Evolutionary conservation across 2,329 filamentous ascomycete genomes (phyloP), one percentile per base, ranked within the genome.

Genomic region (Allantophomopsis lycopodina): DNA sequence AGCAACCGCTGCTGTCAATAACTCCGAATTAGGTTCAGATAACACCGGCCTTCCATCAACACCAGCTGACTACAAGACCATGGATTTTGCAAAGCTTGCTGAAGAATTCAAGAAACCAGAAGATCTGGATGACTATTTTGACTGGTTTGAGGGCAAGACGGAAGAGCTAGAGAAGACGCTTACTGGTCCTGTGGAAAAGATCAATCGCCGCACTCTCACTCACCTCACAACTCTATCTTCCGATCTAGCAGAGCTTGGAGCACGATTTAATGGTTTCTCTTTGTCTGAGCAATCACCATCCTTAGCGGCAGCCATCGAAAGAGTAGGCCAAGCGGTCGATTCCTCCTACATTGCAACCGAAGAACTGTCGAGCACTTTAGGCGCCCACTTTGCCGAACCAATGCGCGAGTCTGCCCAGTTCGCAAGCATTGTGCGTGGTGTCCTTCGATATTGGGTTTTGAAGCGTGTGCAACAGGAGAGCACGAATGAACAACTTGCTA

Each of bases 381-480:
- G 88, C 15, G 88, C 89, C 28, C 91, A 78, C 48, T 98, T 98
- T 55, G 87, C 93, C 0, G 93, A 98, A 55, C 91, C 91, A 1
- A 95, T 98, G 86, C 76, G 93, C 40, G 91, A 98, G 62, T 94
- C 87, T 52, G 88, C 91, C 11, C 91, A 98, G 55, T 98, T 98
- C 57, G 91, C 91, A 1, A 85, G 91, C 10, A 86, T 98, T 1
- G 91, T 98, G 3, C 77, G 88, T 33, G 83, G 69, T 48, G 89
- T 98, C 28, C 65, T 98, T 40, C 76, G 84, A 47, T 98, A 95
- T 57, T 72, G 91, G 13, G 81, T 96, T 2, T 65, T 95, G 45
- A 98, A 98, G 65, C 75, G 91, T 36, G 85, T 98, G 39, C 91
- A 98, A 56, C 87, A 96, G 58, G 91, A 98, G 55, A 89, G 96